These are phyloP conservation scores for Candida insectalens DNA, from an alignment of 805 yeast genomes.

Conservation along the genomic window DNA sequence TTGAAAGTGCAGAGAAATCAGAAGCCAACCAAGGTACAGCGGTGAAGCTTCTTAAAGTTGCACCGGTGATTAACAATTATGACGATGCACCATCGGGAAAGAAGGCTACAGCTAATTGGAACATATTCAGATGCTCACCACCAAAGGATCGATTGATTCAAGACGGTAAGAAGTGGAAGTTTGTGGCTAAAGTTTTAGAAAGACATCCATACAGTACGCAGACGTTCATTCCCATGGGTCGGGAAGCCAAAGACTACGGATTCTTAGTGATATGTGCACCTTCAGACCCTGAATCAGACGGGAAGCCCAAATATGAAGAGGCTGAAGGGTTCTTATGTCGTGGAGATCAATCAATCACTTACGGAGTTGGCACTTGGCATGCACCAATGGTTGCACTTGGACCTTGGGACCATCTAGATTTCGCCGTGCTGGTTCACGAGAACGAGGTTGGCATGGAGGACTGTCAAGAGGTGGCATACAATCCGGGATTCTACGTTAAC, in stretches of 20 bases:
- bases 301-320: conserved; percentile 51
- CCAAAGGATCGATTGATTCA: conserved; percentile 48
- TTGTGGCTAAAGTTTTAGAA: conserved; percentile 64
- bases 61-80: conserved; percentile 53
- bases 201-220: conserved; percentile 87
- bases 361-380: conserved; percentile 85
- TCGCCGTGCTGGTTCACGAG: conserved; percentile 83
- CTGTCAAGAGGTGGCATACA: conserved; percentile 68
- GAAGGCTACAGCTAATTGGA: conserved; percentile 60
- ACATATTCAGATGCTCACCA: conserved; percentile 73
- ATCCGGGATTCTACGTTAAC: conserved; percentile 41
- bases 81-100: conserved; percentile 33
- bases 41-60: conserved; percentile 60
- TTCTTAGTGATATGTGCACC: conserved; percentile 78
- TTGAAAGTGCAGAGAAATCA: conserved; percentile 31
- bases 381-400: conserved; percentile 91
- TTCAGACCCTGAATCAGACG: conserved; percentile 28
- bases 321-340: conserved; percentile 62
- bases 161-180: conserved; percentile 16
- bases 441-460: conserved; percentile 73
- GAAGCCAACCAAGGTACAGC: conserved; percentile 95
- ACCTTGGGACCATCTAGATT: conserved; percentile 45
- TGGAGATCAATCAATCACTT: conserved; percentile 86
- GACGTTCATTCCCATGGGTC: conserved; percentile 88
- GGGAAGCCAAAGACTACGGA: conserved; percentile 34